These are phyloP conservation scores for Phoma sp. DNA, from an alignment of 2,329 filamentous ascomycete genomes.

Conservation along the genomic window DNA sequence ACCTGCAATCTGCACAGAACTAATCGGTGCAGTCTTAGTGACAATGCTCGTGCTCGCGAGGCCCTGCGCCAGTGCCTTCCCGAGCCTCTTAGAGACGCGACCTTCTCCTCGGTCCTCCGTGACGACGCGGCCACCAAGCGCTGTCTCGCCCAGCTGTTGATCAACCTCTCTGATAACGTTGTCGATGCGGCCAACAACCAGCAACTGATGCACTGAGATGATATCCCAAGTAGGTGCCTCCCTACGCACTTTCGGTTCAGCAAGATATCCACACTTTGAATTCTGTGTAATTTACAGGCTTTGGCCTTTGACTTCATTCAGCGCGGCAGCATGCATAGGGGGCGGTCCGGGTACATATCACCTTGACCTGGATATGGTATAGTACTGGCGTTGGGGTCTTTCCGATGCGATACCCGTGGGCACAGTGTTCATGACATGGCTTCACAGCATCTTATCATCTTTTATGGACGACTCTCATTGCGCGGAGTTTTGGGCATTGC, in stretches of 20 bases:
- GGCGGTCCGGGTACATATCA: slow-evolving; percentile 24
- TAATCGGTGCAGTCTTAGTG: slow-evolving; percentile 72
- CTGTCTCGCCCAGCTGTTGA: slow-evolving; percentile 93
- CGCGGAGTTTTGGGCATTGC: slow-evolving; percentile 40
- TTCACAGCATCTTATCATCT: slow-evolving; percentile 33
- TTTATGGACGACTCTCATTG: slow-evolving; percentile 31
- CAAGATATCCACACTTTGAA: slow-evolving; percentile 15
- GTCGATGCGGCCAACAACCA: slow-evolving; percentile 57
- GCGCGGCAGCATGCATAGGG: slow-evolving; percentile 24
- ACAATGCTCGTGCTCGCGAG: slow-evolving; percentile 94
- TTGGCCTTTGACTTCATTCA: slow-evolving; percentile 33
- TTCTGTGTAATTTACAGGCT: slow-evolving; percentile 31
- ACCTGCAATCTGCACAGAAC: not conserved
- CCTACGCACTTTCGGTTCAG: slow-evolving; percentile 2
- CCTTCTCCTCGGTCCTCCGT: slow-evolving; percentile 92
- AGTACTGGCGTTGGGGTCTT: slow-evolving; percentile 34
- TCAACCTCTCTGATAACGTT: slow-evolving; percentile 92
- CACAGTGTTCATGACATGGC: slow-evolving; percentile 25
- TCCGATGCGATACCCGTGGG: slow-evolving; percentile 39
- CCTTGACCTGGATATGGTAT: slow-evolving; percentile 29
- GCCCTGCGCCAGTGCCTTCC: slow-evolving; percentile 94
- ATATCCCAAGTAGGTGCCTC: not conserved
- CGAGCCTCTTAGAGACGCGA: slow-evolving; percentile 97
- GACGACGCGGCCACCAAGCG: slow-evolving; percentile 98
- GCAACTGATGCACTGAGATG: slow-evolving; percentile 41